Conservation (phyloP, 148 eudicot genomes). For the Silene uniflora region DNA sequence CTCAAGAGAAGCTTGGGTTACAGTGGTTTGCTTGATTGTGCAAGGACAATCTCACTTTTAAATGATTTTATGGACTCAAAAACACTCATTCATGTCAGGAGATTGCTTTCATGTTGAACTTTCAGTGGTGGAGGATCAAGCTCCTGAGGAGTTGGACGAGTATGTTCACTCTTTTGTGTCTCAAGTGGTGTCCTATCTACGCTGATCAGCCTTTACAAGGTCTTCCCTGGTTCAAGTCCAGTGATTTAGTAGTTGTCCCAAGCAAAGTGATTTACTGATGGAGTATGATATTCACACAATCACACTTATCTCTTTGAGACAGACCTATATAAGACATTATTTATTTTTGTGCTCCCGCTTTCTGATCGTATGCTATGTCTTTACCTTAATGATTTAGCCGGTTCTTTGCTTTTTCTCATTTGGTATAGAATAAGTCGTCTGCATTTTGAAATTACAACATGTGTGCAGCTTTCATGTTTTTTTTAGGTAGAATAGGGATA, state of each 20-base stretch:
- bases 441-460: too few relatives aligned
- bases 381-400: too few relatives aligned
- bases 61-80: slow-evolving; percentile 58
- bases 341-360: too few relatives aligned
- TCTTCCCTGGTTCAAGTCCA: slow-evolving; percentile 76
- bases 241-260: slow-evolving; percentile 61
- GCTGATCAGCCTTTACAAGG: slow-evolving; percentile 58
- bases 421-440: too few relatives aligned
- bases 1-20: slow-evolving; percentile 58
- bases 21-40: slow-evolving; percentile 86
- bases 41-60: slow-evolving; percentile 72
- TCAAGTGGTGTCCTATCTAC: slow-evolving; percentile 77
- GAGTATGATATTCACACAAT: too few relatives aligned
- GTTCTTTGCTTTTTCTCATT: too few relatives aligned
- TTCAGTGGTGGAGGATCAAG: slow-evolving; percentile 37
- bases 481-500: too few relatives aligned
- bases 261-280: slow-evolving; percentile 47
- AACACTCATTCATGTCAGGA: slow-evolving; percentile 47
- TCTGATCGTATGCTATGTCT: too few relatives aligned
- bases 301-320: too few relatives aligned
- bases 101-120: slow-evolving; percentile 67
- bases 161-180: slow-evolving; percentile 17
- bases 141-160: slow-evolving; percentile 28
- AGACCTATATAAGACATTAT: too few relatives aligned
- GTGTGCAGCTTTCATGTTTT: too few relatives aligned